Evolutionary conservation across 495 filamentous ascomycete genomes (phyloP).

Genomic region (Endocarpon pusillum): DNA sequence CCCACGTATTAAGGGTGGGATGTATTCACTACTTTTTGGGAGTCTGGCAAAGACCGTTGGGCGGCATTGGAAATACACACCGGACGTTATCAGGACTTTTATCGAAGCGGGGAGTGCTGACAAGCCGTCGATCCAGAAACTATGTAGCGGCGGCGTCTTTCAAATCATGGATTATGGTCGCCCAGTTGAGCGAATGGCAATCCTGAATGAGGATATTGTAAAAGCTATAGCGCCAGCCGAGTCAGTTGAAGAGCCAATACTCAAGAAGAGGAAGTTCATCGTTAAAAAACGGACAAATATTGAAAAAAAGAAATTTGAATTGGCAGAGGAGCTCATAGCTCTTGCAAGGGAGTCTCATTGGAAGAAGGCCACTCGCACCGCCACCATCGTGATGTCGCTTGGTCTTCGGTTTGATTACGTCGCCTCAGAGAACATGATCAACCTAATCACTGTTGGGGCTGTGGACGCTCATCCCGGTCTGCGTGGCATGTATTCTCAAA

Average conservation of each 20-base stretch:
- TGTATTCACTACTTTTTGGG: conserved; percentile 79
- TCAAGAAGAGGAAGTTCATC: conserved; percentile 49
- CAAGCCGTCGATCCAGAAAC: conserved; percentile 81
- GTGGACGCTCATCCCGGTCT: conserved; percentile 83
- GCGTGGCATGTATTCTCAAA: conserved; percentile 60
- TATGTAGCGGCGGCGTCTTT: conserved; percentile 65
- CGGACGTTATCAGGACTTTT: conserved; percentile 68
- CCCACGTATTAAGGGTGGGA: conserved; percentile 79
- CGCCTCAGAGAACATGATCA: conserved; percentile 60
- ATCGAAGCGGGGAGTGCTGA: conserved; percentile 80
- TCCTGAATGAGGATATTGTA: conserved; percentile 58
- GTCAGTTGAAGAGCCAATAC: conserved; percentile 44
- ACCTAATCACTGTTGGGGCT: conserved; percentile 67
- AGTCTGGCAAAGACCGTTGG: conserved; percentile 76
- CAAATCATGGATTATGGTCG: conserved; percentile 84
- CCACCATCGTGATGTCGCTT: conserved; percentile 73
- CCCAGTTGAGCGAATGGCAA: conserved; percentile 66
- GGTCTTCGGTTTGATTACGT: conserved; percentile 80
- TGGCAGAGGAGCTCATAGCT: conserved; percentile 68
- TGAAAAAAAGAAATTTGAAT: conserved; percentile 62
- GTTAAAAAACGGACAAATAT: conserved; percentile 54
- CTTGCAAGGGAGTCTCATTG: conserved; percentile 69
- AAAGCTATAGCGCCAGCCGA: conserved; percentile 57
- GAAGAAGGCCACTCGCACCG: conserved; percentile 84
- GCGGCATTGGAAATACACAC: conserved; percentile 84